Conservation (phyloP, 31 red algal species). For the Endocladia muricata region DNA sequence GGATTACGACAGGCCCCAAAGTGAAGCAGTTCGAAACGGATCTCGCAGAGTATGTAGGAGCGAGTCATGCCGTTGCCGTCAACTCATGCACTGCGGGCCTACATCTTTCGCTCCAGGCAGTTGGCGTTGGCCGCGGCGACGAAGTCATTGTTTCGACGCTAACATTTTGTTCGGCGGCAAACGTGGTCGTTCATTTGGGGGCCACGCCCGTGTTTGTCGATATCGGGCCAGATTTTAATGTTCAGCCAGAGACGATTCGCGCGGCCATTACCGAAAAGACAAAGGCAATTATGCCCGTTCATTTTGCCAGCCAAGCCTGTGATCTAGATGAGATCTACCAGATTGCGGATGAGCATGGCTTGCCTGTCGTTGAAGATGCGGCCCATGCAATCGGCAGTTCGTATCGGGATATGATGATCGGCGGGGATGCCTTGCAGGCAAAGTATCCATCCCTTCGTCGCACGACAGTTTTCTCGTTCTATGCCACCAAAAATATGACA, state of each 20-base stretch:
- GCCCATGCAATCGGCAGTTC: too few relatives aligned
- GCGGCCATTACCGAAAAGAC: constrained; percentile 9
- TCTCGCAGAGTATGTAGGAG: neutral
- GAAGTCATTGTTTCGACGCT: constrained; percentile 45
- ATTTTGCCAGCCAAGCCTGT: neutral
- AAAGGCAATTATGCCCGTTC: constrained; percentile 16
- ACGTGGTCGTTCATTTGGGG: constrained; percentile 31
- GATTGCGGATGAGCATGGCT: constrained; percentile 7
- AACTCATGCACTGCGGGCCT: constrained; percentile 26
- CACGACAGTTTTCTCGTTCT: too few relatives aligned
- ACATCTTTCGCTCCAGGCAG: constrained; percentile 21
- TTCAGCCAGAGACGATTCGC: neutral
- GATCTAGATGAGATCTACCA: constrained; percentile 6
- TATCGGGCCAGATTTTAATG: constrained; percentile 21
- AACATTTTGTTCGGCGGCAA: constrained; percentile 46
- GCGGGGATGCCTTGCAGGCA: too few relatives aligned
- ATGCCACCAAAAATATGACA: too few relatives aligned
- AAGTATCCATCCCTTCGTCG: too few relatives aligned
- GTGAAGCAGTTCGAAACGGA: neutral
- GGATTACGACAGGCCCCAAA: neutral
- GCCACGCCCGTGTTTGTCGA: constrained; percentile 65
- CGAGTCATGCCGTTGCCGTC: constrained; percentile 3
- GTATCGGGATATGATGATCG: too few relatives aligned
- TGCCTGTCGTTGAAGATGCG: constrained; percentile 20
- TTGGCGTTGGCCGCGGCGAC: constrained; percentile 45